These are phyloP conservation scores for Phialemonium atrogriseum DNA, from an alignment of 2,329 filamentous ascomycete species.

Conservation along the genomic window DNA sequence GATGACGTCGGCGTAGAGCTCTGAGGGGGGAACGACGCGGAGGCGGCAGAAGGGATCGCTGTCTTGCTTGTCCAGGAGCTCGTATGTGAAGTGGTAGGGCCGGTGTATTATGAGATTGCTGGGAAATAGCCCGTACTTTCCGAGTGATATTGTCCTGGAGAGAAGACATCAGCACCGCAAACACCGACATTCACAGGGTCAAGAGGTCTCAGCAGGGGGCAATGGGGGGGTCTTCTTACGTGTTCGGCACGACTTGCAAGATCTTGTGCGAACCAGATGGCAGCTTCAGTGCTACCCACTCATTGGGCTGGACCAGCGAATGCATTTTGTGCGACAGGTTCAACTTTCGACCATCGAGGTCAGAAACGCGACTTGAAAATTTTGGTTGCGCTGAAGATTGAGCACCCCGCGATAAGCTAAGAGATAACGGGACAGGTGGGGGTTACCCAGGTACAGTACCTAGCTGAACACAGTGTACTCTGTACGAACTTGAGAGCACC, in stretches of 20 bases:
- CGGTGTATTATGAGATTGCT: constrained; percentile 86
- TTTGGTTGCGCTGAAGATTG: no score
- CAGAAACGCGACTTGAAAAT: no score
- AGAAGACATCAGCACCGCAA: constrained; percentile 12
- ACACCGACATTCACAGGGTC: constrained; percentile 5
- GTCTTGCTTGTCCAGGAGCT: constrained; percentile 65
- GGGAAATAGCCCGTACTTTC: constrained; percentile 88
- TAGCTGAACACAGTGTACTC: no score
- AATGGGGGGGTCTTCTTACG: constrained; percentile 36
- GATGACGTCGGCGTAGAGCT: constrained; percentile 76
- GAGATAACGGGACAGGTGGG: no score
- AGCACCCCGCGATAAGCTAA: no score
- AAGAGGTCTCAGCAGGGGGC: not conserved
- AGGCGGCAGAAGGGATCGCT: constrained; percentile 59
- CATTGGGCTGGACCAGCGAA: constrained; percentile 44
- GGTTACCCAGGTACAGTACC: no score
- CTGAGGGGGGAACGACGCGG: constrained; percentile 69
- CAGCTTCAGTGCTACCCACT: constrained; percentile 52
- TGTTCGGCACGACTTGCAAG: constrained; percentile 51
- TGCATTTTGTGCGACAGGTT: constrained; percentile 27
- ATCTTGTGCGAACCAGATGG: constrained; percentile 50
- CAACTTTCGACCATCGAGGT: no score
- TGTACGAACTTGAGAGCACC: no score
- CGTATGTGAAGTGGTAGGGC: constrained; percentile 86
- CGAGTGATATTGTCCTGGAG: constrained; percentile 71